A percentile compares a stretch with the other conserved stretches of the same genome.
phyloP scores from a whole-genome alignment of 768 basidiomycete species.

The Podaxis carcinomalis region DNA sequence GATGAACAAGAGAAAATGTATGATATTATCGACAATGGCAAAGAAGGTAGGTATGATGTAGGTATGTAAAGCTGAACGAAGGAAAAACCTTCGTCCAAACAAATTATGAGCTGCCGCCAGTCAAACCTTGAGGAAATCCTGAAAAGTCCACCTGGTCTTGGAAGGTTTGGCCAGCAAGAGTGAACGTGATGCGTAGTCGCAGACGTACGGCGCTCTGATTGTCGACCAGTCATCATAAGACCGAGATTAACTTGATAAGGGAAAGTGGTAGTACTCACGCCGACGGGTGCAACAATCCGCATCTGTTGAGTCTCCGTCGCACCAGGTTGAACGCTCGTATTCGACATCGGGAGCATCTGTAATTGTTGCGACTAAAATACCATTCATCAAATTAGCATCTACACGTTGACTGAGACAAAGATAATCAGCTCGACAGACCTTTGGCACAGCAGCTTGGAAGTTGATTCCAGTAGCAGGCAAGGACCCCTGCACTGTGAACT shows the following conservation, averaged over 20 bases:
- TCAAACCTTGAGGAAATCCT: slow-evolving; percentile 79
- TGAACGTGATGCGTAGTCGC: slow-evolving; percentile 79
- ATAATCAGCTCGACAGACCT: slow-evolving; percentile 43
- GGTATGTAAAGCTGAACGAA: neutral
- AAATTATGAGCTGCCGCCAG: slow-evolving; percentile 38
- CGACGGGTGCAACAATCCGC: slow-evolving; percentile 83
- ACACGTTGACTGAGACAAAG: neutral
- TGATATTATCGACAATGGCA: neutral
- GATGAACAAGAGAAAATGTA: neutral
- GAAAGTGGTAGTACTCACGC: slow-evolving; percentile 48
- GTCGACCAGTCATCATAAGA: slow-evolving; percentile 8
- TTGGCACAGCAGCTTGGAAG: slow-evolving; percentile 98
- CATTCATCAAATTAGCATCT: slow-evolving; percentile 4
- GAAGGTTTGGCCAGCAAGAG: slow-evolving; percentile 58
- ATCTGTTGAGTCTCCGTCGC: slow-evolving; percentile 91
- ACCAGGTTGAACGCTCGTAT: slow-evolving; percentile 71
- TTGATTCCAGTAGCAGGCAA: slow-evolving; percentile 60
- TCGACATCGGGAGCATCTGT: slow-evolving; percentile 98
- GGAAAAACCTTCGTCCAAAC: neutral
- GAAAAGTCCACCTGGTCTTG: slow-evolving; percentile 96
- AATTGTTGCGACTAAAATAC: slow-evolving; percentile 80
- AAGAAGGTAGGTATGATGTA: neutral
- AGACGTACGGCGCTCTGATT: slow-evolving; percentile 76
- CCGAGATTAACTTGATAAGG: neutral
- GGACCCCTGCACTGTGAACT: slow-evolving; percentile 68